These are phyloP conservation scores for Schwanniomyces vanrijiae DNA, from an alignment of 805 yeast species.

Conservation along the genomic window DNA sequence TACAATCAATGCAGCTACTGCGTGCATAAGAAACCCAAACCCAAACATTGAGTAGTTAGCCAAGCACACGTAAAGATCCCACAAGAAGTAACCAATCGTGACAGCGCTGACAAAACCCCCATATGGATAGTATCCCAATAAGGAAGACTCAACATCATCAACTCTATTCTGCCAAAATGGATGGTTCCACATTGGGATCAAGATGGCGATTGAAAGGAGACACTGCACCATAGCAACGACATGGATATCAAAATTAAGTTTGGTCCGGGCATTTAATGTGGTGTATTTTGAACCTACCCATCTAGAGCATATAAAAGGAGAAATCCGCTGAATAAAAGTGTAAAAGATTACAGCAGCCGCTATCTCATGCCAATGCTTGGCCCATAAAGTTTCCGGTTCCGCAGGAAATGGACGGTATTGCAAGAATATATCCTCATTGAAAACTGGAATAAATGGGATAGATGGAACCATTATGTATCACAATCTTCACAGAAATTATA, in stretches of 20 bases:
- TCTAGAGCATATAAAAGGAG: constrained; percentile 50
- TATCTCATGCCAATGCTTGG: constrained; percentile 77
- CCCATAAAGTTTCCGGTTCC: constrained; percentile 40
- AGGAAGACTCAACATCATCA: constrained; percentile 40
- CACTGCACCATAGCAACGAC: constrained; percentile 87
- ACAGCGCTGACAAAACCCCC: constrained; percentile 71
- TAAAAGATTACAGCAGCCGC: constrained; percentile 61
- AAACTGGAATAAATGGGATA: constrained; percentile 27
- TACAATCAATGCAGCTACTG: constrained; percentile 75
- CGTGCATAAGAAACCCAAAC: constrained; percentile 78
- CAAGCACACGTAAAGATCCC: constrained; percentile 81
- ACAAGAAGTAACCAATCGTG: constrained; percentile 82
- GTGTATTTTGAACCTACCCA: constrained; percentile 59
- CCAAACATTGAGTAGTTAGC: constrained; percentile 71
- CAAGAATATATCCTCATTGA: constrained; percentile 43
- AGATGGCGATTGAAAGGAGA: constrained; percentile 55
- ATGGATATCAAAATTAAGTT: constrained; percentile 85
- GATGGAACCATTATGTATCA: not conserved
- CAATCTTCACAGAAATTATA: not conserved
- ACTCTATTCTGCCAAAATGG: constrained; percentile 38
- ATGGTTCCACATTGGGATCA: constrained; percentile 67
- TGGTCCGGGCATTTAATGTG: constrained; percentile 42
- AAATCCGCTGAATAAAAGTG: constrained; percentile 48
- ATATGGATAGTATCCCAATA: constrained; percentile 73
- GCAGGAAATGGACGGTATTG: constrained; percentile 47